These are phyloP conservation scores for Pyrus pyrifolia DNA, from an alignment of 306 rosid species.

Conservation along the genomic window DNA sequence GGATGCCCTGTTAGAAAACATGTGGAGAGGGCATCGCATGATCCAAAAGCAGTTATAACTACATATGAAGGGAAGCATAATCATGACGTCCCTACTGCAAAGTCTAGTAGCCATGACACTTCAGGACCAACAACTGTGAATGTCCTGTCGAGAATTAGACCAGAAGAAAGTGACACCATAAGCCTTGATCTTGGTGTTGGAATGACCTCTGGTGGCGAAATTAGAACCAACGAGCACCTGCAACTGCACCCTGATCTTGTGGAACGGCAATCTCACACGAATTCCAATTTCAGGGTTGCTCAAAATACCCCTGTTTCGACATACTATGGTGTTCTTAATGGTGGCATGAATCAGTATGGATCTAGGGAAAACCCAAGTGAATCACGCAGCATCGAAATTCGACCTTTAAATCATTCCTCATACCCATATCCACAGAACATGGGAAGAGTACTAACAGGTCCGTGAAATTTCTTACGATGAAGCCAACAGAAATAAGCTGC, in stretches of 20 bases:
- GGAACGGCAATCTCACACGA: constrained; percentile 36
- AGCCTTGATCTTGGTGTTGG: constrained; percentile 99
- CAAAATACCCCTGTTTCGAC: constrained; percentile 42
- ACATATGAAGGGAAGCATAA: constrained; percentile 95
- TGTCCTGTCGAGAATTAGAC: constrained; percentile 45
- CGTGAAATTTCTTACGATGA: constrained; percentile 34
- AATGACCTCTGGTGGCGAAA: constrained; percentile 49
- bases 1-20: constrained; percentile 97
- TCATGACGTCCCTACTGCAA: constrained; percentile 91
- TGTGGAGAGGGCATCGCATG: constrained; percentile 96
- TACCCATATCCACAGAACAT: constrained; percentile 71
- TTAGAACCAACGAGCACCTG: constrained; percentile 44
- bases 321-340: constrained; percentile 54
- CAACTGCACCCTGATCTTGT: constrained; percentile 40
- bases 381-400: constrained; percentile 24
- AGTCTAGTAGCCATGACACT: constrained; percentile 71
- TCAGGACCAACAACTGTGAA: constrained; percentile 33
- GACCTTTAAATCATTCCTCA: constrained; percentile 52
- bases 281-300: constrained; percentile 51
- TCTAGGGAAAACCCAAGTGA: constrained; percentile 63
- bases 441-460: constrained; percentile 83
- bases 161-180: constrained; percentile 63
- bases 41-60: constrained; percentile 95
- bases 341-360: constrained; percentile 49
- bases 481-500: constrained; percentile 22